phyloP scores from a whole-genome alignment of 2,329 filamentous ascomycete genomes.

The Nemania sp. region DNA sequence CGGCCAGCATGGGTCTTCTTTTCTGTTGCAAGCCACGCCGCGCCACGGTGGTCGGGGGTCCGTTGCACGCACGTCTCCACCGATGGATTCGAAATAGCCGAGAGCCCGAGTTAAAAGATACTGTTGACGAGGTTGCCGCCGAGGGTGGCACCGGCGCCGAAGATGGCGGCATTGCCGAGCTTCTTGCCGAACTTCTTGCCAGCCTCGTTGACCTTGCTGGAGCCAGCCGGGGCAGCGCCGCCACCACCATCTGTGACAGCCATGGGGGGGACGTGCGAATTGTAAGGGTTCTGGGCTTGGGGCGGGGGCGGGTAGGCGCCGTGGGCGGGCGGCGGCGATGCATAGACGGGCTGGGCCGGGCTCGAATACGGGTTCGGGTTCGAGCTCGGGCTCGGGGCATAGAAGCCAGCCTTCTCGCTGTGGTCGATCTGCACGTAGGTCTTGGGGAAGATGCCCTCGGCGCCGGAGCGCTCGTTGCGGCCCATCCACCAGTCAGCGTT shows the following conservation, averaged over 20 bases:
- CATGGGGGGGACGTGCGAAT: slow-evolving; percentile 72
- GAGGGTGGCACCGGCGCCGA: slow-evolving; percentile 89
- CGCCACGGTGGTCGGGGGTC: too few species aligned
- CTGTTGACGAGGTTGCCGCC: slow-evolving; percentile 88
- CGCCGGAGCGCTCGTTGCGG: slow-evolving; percentile 76
- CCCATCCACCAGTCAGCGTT: slow-evolving; percentile 98
- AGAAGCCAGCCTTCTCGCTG: slow-evolving; percentile 45
- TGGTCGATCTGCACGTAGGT: slow-evolving; percentile 81
- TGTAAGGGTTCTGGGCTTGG: slow-evolving; percentile 63
- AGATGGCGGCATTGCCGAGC: slow-evolving; percentile 80
- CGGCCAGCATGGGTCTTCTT: too few species aligned
- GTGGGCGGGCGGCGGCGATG: slow-evolving; percentile 36
- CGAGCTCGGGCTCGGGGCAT: slow-evolving; percentile 22
- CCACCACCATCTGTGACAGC: slow-evolving; percentile 66
- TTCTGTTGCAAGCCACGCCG: too few species aligned
- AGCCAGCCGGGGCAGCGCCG: slow-evolving; percentile 45
- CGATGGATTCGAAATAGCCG: too few species aligned
- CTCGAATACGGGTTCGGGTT: slow-evolving; percentile 30
- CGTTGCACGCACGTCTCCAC: too few species aligned
- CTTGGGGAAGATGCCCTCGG: slow-evolving; percentile 93
- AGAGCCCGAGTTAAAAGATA: slow-evolving; percentile 81
- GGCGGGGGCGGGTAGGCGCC: slow-evolving; percentile 47
- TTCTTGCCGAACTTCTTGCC: slow-evolving; percentile 98
- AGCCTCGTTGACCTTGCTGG: slow-evolving; percentile 69
- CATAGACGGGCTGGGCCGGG: slow-evolving; percentile 34